Percentiles rank a stretch among this genome's conserved stretches.
Conservation (phyloP, 2,329 filamentous ascomycete genomes). For the Paraconiothyrium brasiliense region DNA sequence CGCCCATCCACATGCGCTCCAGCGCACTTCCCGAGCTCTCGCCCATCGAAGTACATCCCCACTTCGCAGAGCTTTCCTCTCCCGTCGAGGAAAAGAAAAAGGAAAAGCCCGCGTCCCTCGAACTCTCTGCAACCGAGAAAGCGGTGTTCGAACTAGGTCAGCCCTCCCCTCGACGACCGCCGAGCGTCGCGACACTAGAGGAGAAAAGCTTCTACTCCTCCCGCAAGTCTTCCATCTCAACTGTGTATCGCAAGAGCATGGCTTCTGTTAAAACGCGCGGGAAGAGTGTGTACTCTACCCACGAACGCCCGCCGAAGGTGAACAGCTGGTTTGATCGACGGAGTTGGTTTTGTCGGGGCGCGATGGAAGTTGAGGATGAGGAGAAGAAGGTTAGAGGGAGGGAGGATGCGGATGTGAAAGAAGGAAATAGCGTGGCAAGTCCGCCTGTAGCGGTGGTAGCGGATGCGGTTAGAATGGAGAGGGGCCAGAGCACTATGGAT, state of each 20-base stretch:
- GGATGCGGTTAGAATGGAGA: not conserved
- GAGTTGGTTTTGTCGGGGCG: conserved; percentile 18
- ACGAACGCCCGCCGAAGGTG: not conserved
- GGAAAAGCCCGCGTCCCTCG: conserved; percentile 4
- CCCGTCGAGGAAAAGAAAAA: not conserved
- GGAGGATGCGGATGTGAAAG: not conserved
- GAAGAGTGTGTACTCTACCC: conserved; percentile 11
- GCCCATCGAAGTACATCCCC: conserved; percentile 5
- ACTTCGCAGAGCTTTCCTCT: conserved; percentile 5
- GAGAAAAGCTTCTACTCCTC: conserved; percentile 7
- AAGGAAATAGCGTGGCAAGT: not conserved
- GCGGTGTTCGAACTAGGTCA: conserved; percentile 9
- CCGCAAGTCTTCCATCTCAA: conserved; percentile 10
- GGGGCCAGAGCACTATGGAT: conserved; percentile 13
- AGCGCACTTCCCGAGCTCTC: conserved; percentile 17
- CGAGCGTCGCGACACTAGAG: not conserved
- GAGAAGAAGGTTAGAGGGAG: conserved; percentile 4
- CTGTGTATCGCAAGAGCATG: conserved; percentile 10
- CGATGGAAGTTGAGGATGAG: conserved; percentile 16
- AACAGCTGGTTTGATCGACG: conserved; percentile 16
- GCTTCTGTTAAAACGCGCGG: not conserved
- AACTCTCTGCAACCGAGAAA: conserved; percentile 1
- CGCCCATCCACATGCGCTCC: conserved; percentile 12
- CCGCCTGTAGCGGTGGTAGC: not conserved
- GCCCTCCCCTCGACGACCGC: conserved; percentile 1